Percentiles rank a stretch among this genome's conserved stretches.
Evolutionary conservation across 208 protist species (phyloP).

Genomic region (Wallacemonas sp.): DNA sequence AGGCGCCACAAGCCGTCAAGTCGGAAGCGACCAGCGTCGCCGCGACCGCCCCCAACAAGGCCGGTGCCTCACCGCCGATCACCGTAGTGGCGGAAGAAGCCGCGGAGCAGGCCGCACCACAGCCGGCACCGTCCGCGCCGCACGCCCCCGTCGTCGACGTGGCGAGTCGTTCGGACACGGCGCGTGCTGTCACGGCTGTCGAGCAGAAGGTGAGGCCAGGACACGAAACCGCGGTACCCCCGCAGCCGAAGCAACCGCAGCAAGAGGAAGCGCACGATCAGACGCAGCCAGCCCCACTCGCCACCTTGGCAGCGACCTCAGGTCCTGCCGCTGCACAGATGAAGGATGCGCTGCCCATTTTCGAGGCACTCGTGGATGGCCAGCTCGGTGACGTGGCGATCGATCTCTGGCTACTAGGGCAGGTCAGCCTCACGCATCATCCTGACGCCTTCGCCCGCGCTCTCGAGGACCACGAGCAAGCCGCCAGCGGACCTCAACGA

Average conservation of each 20-base stretch:
- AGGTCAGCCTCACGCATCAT: constrained; percentile 36
- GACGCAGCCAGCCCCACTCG: neutral
- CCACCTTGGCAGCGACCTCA: neutral
- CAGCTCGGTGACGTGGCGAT: constrained; percentile 59
- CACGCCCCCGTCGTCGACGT: too few relatives aligned
- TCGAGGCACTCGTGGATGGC: constrained; percentile 44
- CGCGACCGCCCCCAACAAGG: neutral
- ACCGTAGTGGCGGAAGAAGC: neutral
- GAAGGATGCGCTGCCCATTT: constrained; percentile 49
- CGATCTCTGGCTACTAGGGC: constrained; percentile 58
- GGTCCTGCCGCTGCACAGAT: constrained; percentile 11
- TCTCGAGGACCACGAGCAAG: constrained; percentile 35
- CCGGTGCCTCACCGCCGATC: too few relatives aligned
- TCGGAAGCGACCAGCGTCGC: too few relatives aligned
- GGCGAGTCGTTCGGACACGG: too few relatives aligned
- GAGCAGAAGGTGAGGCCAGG: too few relatives aligned
- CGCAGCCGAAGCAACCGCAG: constrained; percentile 21
- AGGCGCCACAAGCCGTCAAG: neutral
- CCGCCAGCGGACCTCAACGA: constrained; percentile 27
- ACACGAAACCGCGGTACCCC: too few relatives aligned
- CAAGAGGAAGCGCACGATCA: neutral
- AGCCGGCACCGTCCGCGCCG: too few relatives aligned
- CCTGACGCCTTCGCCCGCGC: constrained; percentile 41
- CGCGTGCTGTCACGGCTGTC: too few relatives aligned
- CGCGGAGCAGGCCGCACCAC: too few relatives aligned